Percentiles rank a stretch among this genome's conserved stretches.
These are phyloP conservation scores for Cryptosporidium viatorum DNA, from an alignment of 169 alveolate species.

Conservation along the genomic window DNA sequence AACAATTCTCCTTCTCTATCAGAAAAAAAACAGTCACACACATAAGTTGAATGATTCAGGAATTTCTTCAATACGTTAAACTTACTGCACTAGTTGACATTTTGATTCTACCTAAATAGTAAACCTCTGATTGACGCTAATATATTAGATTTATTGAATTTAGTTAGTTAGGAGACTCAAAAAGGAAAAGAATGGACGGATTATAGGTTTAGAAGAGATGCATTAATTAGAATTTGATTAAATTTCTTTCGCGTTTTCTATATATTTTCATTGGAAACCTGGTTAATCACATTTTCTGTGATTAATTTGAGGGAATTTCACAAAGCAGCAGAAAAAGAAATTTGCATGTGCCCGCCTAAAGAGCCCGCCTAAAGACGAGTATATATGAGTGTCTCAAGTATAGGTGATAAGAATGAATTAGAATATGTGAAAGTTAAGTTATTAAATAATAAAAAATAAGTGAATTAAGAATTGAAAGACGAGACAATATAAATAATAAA, in stretches of 20 bases:
- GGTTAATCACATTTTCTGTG: neutral
- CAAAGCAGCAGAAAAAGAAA: neutral
- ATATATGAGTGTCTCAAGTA: neutral
- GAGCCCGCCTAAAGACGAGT: conserved; percentile 8
- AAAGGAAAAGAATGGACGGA: too few species aligned
- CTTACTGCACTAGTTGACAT: conserved; percentile 75
- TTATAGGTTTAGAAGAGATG: neutral
- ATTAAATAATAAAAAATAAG: neutral
- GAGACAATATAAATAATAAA: conserved; percentile 14
- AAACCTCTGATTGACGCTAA: neutral
- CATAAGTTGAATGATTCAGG: neutral
- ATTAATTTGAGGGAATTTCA: neutral
- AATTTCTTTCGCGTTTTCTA: too few species aligned
- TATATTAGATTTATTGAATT: neutral
- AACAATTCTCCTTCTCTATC: conserved; percentile 86
- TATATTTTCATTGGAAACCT: too few species aligned
- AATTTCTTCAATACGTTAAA: neutral
- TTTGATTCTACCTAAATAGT: neutral
- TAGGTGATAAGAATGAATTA: neutral
- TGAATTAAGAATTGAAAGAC: neutral
- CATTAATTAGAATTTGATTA: neutral
- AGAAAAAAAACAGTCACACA: neutral
- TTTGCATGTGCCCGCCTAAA: conserved; percentile 35
- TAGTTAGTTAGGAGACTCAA: neutral
- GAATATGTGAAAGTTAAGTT: neutral